phyloP scores from a whole-genome alignment of 495 filamentous ascomycete species.

The Aspergillus bridgeri region DNA sequence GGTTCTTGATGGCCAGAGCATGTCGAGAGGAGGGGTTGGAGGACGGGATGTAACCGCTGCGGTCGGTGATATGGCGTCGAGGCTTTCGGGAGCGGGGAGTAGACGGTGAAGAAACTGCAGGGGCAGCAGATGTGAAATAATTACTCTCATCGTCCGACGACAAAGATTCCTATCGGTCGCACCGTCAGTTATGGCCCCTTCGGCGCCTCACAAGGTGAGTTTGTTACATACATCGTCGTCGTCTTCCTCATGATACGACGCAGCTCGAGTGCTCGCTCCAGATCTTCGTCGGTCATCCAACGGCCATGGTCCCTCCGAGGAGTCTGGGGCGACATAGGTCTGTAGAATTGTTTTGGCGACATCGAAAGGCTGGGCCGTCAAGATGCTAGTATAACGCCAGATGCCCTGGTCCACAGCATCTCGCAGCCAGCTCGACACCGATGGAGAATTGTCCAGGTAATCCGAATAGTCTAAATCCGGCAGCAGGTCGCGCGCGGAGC shows the following conservation, averaged over 20 bases:
- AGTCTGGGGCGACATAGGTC: constrained; percentile 54
- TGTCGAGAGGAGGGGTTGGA: constrained; percentile 46
- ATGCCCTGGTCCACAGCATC: constrained; percentile 73
- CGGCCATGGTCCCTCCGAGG: constrained; percentile 29
- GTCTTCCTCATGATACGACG: constrained; percentile 31
- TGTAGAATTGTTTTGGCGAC: constrained; percentile 93
- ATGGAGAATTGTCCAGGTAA: constrained; percentile 76
- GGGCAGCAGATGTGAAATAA: constrained; percentile 78
- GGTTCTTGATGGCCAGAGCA: constrained; percentile 62
- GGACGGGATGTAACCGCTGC: constrained; percentile 47
- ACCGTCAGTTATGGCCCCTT: constrained; percentile 12
- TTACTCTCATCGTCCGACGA: constrained; percentile 77
- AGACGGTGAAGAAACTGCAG: constrained; percentile 53
- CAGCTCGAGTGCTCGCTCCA: constrained; percentile 27
- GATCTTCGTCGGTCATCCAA: constrained; percentile 24
- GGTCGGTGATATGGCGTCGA: constrained; percentile 46
- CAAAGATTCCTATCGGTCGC: constrained; percentile 28
- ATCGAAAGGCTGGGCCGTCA: constrained; percentile 94
- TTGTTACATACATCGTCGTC: constrained; percentile 28
- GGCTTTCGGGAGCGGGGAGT: constrained; percentile 46
- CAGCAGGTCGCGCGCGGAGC: constrained; percentile 78
- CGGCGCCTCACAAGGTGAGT: neutral
- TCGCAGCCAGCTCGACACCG: constrained; percentile 65
- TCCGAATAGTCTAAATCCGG: constrained; percentile 86
- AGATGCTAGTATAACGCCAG: constrained; percentile 78